Evolutionary conservation across 2,329 filamentous ascomycete species (phyloP).

Genomic region (Beauveria varroae): DNA sequence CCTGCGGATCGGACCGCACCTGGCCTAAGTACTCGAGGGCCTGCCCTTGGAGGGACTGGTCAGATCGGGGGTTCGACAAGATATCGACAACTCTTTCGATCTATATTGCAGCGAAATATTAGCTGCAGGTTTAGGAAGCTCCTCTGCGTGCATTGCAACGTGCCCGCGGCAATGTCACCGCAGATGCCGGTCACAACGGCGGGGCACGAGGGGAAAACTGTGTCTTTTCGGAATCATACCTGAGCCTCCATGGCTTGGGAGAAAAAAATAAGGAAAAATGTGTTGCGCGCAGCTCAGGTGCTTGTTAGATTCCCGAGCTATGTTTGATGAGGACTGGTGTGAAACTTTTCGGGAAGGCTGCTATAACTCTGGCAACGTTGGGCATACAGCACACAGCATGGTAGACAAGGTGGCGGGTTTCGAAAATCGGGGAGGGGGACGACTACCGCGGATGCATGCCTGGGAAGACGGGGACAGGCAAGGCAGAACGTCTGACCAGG

Average conservation of each 20-base stretch:
- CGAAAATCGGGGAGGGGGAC: constrained; percentile 20
- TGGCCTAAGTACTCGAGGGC: constrained; percentile 76
- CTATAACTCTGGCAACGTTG: constrained; percentile 37
- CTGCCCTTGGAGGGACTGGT: constrained; percentile 68
- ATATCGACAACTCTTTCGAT: constrained; percentile 94
- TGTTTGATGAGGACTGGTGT: background rate
- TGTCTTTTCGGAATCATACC: constrained; percentile 24
- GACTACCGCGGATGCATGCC: constrained; percentile 36
- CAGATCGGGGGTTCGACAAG: constrained; percentile 73
- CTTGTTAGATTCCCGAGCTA: background rate
- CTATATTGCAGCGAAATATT: constrained; percentile 36
- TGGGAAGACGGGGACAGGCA: constrained; percentile 17
- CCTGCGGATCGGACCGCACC: constrained; percentile 71
- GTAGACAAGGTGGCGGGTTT: constrained; percentile 17
- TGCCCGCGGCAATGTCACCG: constrained; percentile 14
- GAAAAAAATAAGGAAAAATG: constrained; percentile 15
- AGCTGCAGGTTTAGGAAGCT: constrained; percentile 11
- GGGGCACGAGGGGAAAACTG: constrained; percentile 9
- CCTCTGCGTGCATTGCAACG: constrained; percentile 11
- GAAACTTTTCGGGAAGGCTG: constrained; percentile 23
- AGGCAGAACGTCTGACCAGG: constrained; percentile 16
- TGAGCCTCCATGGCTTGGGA: constrained; percentile 38
- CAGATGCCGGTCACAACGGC: background rate
- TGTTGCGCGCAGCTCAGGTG: constrained; percentile 13
- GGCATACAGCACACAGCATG: constrained; percentile 35